Base-by-base conservation (phyloP, 164 flowering plant species). In the Vitis rupestris region DNA sequence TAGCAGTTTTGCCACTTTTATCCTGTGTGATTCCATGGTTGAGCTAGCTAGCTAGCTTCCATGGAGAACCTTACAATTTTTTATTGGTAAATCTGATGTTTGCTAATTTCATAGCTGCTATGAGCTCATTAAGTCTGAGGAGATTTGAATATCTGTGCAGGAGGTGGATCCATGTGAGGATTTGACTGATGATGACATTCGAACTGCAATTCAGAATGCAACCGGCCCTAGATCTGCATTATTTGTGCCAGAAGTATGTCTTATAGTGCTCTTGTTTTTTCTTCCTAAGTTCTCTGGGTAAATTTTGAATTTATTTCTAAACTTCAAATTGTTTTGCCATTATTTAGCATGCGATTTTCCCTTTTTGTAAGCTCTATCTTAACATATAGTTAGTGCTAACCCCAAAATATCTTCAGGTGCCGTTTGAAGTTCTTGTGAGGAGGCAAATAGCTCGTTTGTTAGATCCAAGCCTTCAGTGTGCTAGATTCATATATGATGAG, bases 121-220 rank as follows among this genome's bases (percentile, higher is more conserved):
- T 12, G 50, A 30, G 57, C 50, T 65, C 15, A 16, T 44, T 15
- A 52, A 52, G 6, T 53, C 54, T 78, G 30, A 69, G 53, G 10
- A 44, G 12, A 58, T 59, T 66, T 56, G 13, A 27, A 44, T 59
- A 50, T 10, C 55, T 15, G 11, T 81, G 65, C 84, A 94, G 99
- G 95, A 88, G 70, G 98, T 94, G 70, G 98, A 94, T 84, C 99
- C 99, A 48, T 94, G 97, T 80, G 97, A 94, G 72, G 93, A 86
- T 65, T 83, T 94, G 76, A 89, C 88, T 75, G 97, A 94, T 80
- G 94, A 88, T 74, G 98, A 92, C 72, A 92, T 94, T 72, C 84
- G 92, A 51, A 94, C 92, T 56, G 96, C 98, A 30, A 91, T 94
- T 73, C 99, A 92, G 80, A 94, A 94, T 87, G 97, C 97, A 77